These are phyloP conservation scores for Claviceps spartinae DNA, from an alignment of 2,329 filamentous ascomycete species.

Conservation along the genomic window DNA sequence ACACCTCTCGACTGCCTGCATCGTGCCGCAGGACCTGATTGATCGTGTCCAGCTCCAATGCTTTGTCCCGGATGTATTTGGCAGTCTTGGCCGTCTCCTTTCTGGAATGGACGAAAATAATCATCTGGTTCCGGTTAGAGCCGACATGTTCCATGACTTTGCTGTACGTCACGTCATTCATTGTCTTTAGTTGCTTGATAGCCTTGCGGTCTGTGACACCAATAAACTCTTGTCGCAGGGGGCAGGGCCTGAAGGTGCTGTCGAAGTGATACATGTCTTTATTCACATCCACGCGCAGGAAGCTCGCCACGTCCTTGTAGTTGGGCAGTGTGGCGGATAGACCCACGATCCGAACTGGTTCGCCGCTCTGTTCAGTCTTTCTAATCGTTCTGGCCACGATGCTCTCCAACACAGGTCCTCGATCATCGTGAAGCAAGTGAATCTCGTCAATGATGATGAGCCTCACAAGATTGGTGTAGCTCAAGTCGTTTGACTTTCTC, in stretches of 20 bases:
- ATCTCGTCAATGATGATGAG: slow-evolving; percentile 97
- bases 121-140: slow-evolving; percentile 87
- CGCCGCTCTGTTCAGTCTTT: slow-evolving; percentile 84
- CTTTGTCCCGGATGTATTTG: slow-evolving; percentile 90
- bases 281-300: slow-evolving; percentile 73
- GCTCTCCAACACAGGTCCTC: slow-evolving; percentile 90
- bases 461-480: slow-evolving; percentile 93
- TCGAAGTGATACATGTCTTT: slow-evolving; percentile 96
- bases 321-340: slow-evolving; percentile 93
- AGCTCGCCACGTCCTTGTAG: slow-evolving; percentile 90
- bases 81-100: slow-evolving; percentile 98
- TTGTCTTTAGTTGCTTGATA: slow-evolving; percentile 96
- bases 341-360: slow-evolving; percentile 81
- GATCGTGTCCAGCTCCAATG: slow-evolving; percentile 92
- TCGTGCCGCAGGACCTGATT: slow-evolving; percentile 89
- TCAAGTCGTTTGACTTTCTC: slow-evolving; percentile 89
- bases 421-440: slow-evolving; percentile 91
- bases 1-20: slow-evolving; percentile 76
- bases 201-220: slow-evolving; percentile 96
- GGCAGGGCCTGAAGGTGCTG: slow-evolving; percentile 83
- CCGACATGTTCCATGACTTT: slow-evolving; percentile 96
- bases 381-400: slow-evolving; percentile 92
- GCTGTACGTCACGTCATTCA: slow-evolving; percentile 98
- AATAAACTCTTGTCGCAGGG: slow-evolving; percentile 90
- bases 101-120: slow-evolving; percentile 95